A percentile compares a stretch with the other conserved stretches of the same genome.
Conservation (phyloP, 345 rosid genomes). For the Hibiscus tridactylites region DNA sequence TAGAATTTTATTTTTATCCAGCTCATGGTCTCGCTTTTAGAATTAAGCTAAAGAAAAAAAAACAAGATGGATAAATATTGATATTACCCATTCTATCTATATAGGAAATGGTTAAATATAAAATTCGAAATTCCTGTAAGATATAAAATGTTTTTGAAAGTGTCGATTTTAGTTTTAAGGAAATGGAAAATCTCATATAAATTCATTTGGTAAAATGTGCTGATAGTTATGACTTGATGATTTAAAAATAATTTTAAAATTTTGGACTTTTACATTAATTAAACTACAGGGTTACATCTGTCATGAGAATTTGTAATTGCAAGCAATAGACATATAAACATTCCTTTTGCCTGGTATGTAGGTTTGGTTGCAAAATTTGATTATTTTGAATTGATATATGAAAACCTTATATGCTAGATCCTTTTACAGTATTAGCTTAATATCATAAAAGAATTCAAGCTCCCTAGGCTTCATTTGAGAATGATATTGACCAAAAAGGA, state of each 20-base stretch:
- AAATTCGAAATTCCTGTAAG: neutral
- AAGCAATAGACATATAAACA: neutral
- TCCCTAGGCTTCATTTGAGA: neutral
- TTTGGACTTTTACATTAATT: neutral
- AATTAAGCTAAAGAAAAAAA: neutral
- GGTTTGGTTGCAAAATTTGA: neutral
- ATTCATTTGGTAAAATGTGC: neutral
- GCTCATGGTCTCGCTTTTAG: neutral
- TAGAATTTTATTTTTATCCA: neutral
- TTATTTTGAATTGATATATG: neutral
- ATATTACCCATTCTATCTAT: neutral
- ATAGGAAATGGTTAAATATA: neutral
- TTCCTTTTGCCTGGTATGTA: neutral
- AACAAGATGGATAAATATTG: neutral
- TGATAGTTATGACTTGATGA: neutral
- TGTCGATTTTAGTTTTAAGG: neutral
- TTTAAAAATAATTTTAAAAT: neutral
- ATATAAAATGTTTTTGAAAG: neutral
- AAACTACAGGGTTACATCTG: neutral
- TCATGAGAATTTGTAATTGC: neutral
- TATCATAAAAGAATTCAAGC: neutral
- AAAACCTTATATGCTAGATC: neutral
- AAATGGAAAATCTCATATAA: neutral
- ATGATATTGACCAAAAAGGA: neutral
- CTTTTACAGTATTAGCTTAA: neutral